These are phyloP conservation scores for Rhexocercosporidium sp. DNA, from an alignment of 2,329 filamentous ascomycete species.

Conservation along the genomic window DNA sequence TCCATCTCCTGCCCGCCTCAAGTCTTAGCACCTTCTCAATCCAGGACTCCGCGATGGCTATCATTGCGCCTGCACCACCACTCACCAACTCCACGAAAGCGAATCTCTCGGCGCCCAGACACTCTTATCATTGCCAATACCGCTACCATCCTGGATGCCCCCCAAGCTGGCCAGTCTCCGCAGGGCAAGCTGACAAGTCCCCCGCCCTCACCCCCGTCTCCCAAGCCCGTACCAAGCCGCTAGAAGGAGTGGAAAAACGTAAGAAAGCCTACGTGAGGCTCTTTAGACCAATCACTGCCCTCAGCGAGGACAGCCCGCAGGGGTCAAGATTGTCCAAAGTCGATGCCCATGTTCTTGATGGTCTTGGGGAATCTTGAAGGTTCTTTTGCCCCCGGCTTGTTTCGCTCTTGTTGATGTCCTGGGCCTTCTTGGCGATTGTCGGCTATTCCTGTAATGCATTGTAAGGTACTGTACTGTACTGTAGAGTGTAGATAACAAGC, in stretches of 20 bases:
- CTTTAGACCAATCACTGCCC: not conserved
- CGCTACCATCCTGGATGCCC: not conserved
- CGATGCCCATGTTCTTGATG: not conserved
- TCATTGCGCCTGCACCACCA: not conserved
- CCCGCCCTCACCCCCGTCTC: not conserved
- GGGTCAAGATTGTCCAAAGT: constrained; percentile 5
- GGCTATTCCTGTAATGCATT: too few species aligned
- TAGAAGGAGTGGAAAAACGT: constrained; percentile 12
- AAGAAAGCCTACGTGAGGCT: not conserved
- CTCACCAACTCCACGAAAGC: not conserved
- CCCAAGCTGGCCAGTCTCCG: not conserved
- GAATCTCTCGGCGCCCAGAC: constrained; percentile 5
- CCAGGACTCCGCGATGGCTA: constrained; percentile 6
- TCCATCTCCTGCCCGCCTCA: not conserved
- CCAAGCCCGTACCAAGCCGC: constrained; percentile 4
- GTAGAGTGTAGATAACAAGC: too few species aligned
- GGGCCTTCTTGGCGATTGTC: not conserved
- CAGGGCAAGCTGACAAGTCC: not conserved
- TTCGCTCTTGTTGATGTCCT: not conserved
- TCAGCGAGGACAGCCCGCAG: not conserved
- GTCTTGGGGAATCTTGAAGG: not conserved
- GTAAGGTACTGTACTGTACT: too few species aligned
- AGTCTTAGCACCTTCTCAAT: constrained; percentile 10
- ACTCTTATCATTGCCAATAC: constrained; percentile 9
- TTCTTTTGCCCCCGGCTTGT: not conserved